Base-by-base conservation (phyloP, 768 basidiomycete species). In the Tephrocybe sp. region DNA sequence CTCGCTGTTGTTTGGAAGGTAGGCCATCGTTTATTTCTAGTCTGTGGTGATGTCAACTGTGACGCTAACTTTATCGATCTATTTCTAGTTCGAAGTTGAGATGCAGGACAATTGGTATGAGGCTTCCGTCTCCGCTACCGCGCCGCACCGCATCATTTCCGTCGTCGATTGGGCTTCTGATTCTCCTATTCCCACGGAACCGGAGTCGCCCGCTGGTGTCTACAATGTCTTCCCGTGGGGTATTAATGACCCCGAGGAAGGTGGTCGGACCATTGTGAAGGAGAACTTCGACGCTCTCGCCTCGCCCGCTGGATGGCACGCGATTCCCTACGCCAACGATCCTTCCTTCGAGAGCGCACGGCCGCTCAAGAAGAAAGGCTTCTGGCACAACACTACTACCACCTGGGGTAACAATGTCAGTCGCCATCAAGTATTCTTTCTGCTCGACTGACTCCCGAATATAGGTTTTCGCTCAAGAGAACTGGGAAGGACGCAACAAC, bases 41-140 rank as follows among this genome's bases (percentile, higher is more conserved):
- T 2, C 18, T 6, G n/a, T n/a, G 8, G 1, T 48, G 38, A 45
- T 17, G 38, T 41, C 39, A 25, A 25, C 2, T 12, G 41, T 18
- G 42, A 45, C 37, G 15, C 18, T 2, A 32, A 30, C 28, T 5
- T 5, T 46, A 28, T 33, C 20, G 23, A 30, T 49, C 34, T 44
- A 32, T 46, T 18, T 52, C 32, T 50, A 88, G 84, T 88, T 94
- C 61, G 92, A 94, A 64, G 88, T 96, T 39, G 89, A 93, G 77
- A 92, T 96, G 88, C 64, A 85, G 63, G 86, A 97, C 71, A 98
- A 94, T 70, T 96, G 92, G 92, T 98, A 98, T 60, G 93, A 98
- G 68, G 82, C 93, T 3, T 79, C 90, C 18, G 86, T 99, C 36
- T 85, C 89, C 10, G 84, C 82, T 1, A 65, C 71, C 24, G 67